A percentile compares a stretch with the other conserved stretches of the same genome.
These are phyloP conservation scores for Casuarina cunninghamiana DNA, from an alignment of 306 rosid species.

Conservation along the genomic window DNA sequence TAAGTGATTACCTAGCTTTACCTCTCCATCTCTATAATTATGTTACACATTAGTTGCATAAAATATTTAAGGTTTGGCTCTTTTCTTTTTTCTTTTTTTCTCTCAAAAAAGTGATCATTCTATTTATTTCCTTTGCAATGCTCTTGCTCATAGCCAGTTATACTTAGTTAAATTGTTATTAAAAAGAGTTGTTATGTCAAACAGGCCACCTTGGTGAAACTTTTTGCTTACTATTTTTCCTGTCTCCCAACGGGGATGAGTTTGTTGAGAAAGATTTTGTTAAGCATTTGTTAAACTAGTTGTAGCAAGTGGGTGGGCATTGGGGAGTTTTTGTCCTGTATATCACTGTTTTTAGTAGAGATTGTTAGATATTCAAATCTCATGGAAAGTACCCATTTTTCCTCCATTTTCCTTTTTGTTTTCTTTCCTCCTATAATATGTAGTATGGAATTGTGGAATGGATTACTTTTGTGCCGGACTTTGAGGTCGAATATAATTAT, in stretches of 20 bases:
- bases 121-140: background rate
- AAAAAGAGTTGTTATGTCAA: no score
- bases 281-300: background rate
- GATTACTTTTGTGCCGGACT: background rate
- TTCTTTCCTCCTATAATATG: background rate
- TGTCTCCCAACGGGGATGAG: background rate
- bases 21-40: slow-evolving; percentile 98
- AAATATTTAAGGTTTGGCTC: slow-evolving; percentile 83
- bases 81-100: slow-evolving; percentile 9
- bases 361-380: no score
- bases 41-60: slow-evolving; percentile 93
- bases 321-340: background rate
- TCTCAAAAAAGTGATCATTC: no score
- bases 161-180: background rate
- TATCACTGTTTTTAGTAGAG: no score
- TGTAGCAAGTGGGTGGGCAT: background rate
- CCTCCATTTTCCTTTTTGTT: no score
- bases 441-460: background rate
- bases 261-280: background rate
- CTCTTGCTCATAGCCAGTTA: background rate
- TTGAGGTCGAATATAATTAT: slow-evolving; percentile 6
- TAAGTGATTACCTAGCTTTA: slow-evolving; percentile 90
- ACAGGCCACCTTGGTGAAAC: no score
- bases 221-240: no score
- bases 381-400: no score